These are phyloP conservation scores for Suillus cothurnatus DNA, from an alignment of 768 basidiomycete genomes.

Conservation along the genomic window DNA sequence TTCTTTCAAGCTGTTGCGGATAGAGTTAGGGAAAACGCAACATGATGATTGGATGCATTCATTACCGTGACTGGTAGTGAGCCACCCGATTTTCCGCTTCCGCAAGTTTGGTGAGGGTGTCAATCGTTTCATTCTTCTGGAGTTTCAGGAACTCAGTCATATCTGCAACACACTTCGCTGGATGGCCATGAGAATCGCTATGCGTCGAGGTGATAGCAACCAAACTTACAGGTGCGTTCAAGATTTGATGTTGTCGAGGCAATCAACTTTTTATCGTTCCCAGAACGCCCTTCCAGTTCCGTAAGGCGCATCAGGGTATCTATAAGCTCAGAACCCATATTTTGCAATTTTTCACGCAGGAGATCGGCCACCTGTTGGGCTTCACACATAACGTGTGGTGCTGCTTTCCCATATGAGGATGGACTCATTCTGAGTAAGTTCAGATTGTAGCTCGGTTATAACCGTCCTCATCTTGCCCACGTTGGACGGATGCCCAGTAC, in stretches of 20 bases:
- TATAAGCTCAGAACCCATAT: slow-evolving; percentile 43
- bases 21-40: slow-evolving; percentile 16
- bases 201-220: slow-evolving; percentile 1
- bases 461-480: slow-evolving; percentile 29
- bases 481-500: slow-evolving; percentile 26
- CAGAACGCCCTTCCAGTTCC: slow-evolving; percentile 37
- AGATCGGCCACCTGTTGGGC: slow-evolving; percentile 51
- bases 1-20: slow-evolving; percentile 25
- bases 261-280: slow-evolving; percentile 24
- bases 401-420: slow-evolving; percentile 1
- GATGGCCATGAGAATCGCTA: slow-evolving; percentile 21
- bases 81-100: slow-evolving; percentile 31
- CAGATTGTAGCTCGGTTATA: slow-evolving; percentile 36
- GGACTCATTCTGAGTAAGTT: slow-evolving; percentile 37
- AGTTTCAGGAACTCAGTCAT: slow-evolving; percentile 27
- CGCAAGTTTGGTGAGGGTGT: slow-evolving; percentile 21
- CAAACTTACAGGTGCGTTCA: slow-evolving; percentile 26
- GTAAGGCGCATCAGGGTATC: slow-evolving; percentile 41
- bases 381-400: slow-evolving; percentile 22
- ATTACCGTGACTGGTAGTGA: slow-evolving; percentile 26
- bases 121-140: slow-evolving; percentile 31
- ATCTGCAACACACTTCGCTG: slow-evolving; percentile 23
- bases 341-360: slow-evolving; percentile 48
- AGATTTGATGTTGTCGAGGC: slow-evolving; percentile 24
- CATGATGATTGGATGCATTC: background rate